Conservation (phyloP, 176 grass and related monocot species). For the Zoysia pacifica region DNA sequence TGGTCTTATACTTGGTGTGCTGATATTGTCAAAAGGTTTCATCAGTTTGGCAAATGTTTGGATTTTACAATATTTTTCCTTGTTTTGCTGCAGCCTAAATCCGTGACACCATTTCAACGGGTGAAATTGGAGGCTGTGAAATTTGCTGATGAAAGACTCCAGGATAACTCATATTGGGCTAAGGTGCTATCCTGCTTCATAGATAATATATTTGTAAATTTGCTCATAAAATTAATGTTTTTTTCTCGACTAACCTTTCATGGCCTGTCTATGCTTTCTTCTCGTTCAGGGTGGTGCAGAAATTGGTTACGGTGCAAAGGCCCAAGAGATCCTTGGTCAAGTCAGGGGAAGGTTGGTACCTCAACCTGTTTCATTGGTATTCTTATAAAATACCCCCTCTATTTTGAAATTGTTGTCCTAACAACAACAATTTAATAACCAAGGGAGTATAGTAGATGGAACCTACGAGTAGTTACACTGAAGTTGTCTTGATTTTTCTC, state of each 20-base stretch:
- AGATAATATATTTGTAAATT: neutral
- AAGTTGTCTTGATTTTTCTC: neutral
- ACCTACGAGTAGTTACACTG: neutral
- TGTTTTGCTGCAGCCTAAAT: slow-evolving; percentile 63
- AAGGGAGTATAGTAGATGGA: neutral
- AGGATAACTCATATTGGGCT: slow-evolving; percentile 97
- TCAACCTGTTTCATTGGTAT: neutral
- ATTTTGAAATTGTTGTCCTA: too few species aligned
- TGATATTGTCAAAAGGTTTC: neutral
- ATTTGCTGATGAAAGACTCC: slow-evolving; percentile 75
- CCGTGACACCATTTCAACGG: slow-evolving; percentile 69
- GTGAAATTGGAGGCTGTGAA: slow-evolving; percentile 66
- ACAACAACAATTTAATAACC: too few species aligned
- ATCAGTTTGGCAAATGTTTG: neutral
- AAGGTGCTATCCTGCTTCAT: slow-evolving; percentile 54
- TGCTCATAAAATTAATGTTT: neutral
- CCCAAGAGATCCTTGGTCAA: slow-evolving; percentile 93
- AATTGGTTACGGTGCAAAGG: slow-evolving; percentile 85
- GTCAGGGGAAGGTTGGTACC: slow-evolving; percentile 79
- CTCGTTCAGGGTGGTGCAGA: slow-evolving; percentile 68
- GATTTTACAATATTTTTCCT: neutral
- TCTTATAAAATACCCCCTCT: neutral
- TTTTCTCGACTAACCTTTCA: neutral
- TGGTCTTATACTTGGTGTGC: neutral
- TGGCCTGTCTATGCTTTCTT: slow-evolving; percentile 1